A percentile compares a stretch with the other conserved stretches of the same genome.
Evolutionary conservation across 2,329 filamentous ascomycete species (phyloP).

Genomic region (Neofusicoccum ribis): DNA sequence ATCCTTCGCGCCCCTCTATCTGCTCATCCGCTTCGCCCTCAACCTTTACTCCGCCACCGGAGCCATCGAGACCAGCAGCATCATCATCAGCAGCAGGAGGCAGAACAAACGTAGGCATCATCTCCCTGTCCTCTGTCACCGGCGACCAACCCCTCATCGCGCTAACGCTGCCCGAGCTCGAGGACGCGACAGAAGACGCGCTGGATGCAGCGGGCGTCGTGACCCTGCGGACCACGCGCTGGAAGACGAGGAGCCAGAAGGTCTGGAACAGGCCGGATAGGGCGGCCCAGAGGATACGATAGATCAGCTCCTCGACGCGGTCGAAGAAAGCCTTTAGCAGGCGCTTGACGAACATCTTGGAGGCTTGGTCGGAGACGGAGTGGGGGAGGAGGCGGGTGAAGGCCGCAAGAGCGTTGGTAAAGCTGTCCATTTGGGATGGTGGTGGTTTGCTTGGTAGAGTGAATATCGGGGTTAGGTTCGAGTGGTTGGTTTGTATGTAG

Average conservation of each 20-base stretch:
- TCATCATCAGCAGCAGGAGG: too few relatives aligned
- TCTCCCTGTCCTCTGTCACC: too few relatives aligned
- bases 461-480: too few relatives aligned
- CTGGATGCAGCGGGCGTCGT: background rate
- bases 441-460: background rate
- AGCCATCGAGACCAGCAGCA: too few relatives aligned
- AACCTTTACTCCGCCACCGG: too few relatives aligned
- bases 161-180: too few relatives aligned
- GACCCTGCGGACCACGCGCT: background rate
- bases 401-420: background rate
- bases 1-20: too few relatives aligned
- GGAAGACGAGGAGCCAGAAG: background rate
- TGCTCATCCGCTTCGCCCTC: too few relatives aligned
- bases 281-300: background rate
- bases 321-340: background rate
- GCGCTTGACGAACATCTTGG: slow-evolving; percentile 3
- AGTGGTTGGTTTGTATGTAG: too few relatives aligned
- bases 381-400: background rate
- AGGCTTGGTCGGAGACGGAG: background rate
- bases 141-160: too few relatives aligned
- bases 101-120: too few relatives aligned
- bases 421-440: background rate
- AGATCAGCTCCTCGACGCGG: background rate
- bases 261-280: background rate
- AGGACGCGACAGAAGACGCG: too few relatives aligned